Evolutionary conservation across 169 alveolate genomes (phyloP).

Genomic region (Theileria orientalis): DNA sequence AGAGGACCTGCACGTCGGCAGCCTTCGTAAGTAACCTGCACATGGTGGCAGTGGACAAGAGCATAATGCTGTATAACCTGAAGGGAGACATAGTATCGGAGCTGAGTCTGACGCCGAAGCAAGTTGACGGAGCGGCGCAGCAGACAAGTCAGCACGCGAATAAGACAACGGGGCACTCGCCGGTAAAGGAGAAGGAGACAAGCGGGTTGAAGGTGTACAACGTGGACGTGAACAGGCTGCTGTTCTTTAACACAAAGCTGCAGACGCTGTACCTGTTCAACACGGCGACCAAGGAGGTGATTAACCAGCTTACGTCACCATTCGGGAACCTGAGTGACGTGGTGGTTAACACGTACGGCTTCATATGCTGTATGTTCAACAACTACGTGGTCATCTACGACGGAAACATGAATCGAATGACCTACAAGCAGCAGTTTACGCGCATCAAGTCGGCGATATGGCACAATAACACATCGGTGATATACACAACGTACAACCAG

Average conservation of each 20-base stretch:
- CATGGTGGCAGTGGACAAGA: background rate
- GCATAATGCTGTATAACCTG: background rate
- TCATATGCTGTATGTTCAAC: slow-evolving; percentile 66
- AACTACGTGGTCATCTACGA: slow-evolving; percentile 67
- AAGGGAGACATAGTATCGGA: slow-evolving; percentile 5
- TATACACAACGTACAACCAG: slow-evolving; percentile 63
- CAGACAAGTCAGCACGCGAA: background rate
- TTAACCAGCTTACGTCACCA: background rate
- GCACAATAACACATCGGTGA: slow-evolving; percentile 58
- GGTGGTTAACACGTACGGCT: slow-evolving; percentile 53
- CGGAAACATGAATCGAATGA: slow-evolving; percentile 53
- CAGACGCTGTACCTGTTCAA: slow-evolving; percentile 19
- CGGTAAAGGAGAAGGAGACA: background rate
- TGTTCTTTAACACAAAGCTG: slow-evolving; percentile 16
- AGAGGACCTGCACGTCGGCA: background rate
- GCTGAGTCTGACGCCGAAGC: background rate
- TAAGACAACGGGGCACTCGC: background rate
- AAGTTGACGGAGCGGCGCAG: background rate
- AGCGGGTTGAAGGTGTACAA: background rate
- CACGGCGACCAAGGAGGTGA: background rate
- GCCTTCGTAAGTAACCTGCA: background rate
- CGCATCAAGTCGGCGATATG: slow-evolving; percentile 72
- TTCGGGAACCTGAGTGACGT: slow-evolving; percentile 59
- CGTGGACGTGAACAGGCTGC: slow-evolving; percentile 1
- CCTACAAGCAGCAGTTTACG: slow-evolving; percentile 54